These are phyloP conservation scores for Agrocybe pediades DNA, from an alignment of 768 basidiomycete species.

Conservation along the genomic window DNA sequence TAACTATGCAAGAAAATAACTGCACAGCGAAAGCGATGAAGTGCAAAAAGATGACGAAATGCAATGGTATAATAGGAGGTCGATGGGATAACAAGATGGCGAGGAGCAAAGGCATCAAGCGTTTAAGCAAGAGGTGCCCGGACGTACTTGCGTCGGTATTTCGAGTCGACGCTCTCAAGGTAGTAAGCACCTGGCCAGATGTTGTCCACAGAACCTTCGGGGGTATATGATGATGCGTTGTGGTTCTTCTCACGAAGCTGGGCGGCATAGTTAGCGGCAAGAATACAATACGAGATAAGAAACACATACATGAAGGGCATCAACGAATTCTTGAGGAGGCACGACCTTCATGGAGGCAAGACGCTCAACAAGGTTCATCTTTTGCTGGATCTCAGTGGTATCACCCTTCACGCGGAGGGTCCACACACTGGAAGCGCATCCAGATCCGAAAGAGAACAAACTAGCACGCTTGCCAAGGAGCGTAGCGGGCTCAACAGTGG, in stretches of 20 bases:
- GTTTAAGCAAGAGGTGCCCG: constrained; percentile 42
- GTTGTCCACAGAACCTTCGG: constrained; percentile 85
- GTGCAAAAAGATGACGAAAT: constrained; percentile 10
- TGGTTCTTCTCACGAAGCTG: constrained; percentile 97
- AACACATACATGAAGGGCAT: constrained; percentile 66
- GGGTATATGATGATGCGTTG: constrained; percentile 83
- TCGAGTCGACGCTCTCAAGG: constrained; percentile 86
- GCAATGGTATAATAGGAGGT: constrained; percentile 9
- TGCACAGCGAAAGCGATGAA: background rate
- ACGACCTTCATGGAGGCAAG: constrained; percentile 88
- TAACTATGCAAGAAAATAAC: background rate
- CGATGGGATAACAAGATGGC: background rate
- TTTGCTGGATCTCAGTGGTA: constrained; percentile 76
- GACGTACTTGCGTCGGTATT: constrained; percentile 89
- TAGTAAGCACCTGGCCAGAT: constrained; percentile 95
- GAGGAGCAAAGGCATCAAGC: background rate
- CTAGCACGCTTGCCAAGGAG: constrained; percentile 84
- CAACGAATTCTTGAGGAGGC: constrained; percentile 89
- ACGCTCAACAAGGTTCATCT: constrained; percentile 79
- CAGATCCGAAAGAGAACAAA: constrained; percentile 96
- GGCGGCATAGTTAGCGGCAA: constrained; percentile 5
- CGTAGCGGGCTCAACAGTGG: constrained; percentile 67
- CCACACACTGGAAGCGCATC: constrained; percentile 95
- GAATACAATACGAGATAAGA: constrained; percentile 7
- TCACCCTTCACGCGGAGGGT: constrained; percentile 86